These are phyloP conservation scores for Hibiscus mutabilis DNA, from an alignment of 345 rosid genomes.

Conservation along the genomic window DNA sequence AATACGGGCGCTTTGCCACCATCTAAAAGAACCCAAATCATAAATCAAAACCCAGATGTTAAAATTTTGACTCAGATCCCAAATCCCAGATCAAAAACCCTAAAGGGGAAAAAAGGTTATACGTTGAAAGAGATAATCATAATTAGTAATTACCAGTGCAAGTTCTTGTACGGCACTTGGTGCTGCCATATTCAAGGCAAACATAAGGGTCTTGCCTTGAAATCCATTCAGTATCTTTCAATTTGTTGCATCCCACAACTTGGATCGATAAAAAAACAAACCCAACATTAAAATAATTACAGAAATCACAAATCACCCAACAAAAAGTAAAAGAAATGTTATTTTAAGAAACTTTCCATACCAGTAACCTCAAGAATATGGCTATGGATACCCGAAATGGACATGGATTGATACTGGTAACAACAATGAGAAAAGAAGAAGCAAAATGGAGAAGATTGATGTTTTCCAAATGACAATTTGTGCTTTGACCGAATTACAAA, in stretches of 20 bases:
- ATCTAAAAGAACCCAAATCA: conserved; percentile 34
- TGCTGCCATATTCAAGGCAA: conserved; percentile 44
- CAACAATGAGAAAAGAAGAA: not conserved
- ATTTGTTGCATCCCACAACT: conserved; percentile 58
- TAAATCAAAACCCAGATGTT: not conserved
- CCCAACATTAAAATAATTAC: not conserved
- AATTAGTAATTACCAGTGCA: conserved; percentile 41
- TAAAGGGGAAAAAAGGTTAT: not conserved
- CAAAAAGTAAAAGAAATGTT: not conserved
- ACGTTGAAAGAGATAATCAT: not conserved
- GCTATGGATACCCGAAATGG: conserved; percentile 43
- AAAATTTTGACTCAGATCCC: not conserved
- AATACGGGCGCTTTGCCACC: conserved; percentile 79
- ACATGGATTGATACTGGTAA: conserved; percentile 17
- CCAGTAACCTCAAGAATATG: conserved; percentile 52
- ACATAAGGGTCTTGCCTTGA: conserved; percentile 71
- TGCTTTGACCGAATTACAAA: not conserved
- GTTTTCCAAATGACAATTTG: not conserved
- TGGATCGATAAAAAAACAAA: not conserved
- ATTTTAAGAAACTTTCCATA: conserved; percentile 18
- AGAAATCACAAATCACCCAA: not conserved
- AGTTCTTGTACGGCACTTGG: conserved; percentile 50
- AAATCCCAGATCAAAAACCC: conserved; percentile 10
- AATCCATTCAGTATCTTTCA: conserved; percentile 75
- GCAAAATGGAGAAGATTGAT: not conserved